Base-by-base conservation (phyloP, 306 rosid species). In the Glycine tomentella region DNA sequence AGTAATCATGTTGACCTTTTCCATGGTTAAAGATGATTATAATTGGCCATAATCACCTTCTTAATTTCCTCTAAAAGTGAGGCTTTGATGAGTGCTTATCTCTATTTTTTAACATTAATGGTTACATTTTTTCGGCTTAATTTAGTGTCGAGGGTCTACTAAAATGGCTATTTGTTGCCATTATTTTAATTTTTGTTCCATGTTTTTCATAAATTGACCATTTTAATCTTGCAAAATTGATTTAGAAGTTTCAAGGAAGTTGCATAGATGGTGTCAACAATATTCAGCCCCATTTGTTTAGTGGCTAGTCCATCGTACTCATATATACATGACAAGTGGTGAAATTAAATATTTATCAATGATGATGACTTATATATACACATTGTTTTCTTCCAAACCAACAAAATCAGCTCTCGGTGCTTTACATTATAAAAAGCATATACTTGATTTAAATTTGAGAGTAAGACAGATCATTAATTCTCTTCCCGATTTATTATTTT, bases 181-280 rank as follows among this genome's bases (percentile, higher is more conserved):
- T 84, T 74, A 25, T 25, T 25, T 25, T 25, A 25, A 25, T 49
- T 33, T 76, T 15, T 59, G 61, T 59, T 74, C 51, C 65, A 64
- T 48, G 48, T 20, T 53, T 38, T 15, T n/a, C 31, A 25, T 17
- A 9, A 50, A 78, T 82, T 82, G 81, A 74, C 82, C 63, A 72
- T 78, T 79, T 74, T 74, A 14, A 59, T 65, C 71, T 69, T 48
- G 59, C 79, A 79, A 78, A 73, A 42, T 57, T 74, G 53, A 69
- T 64, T 34, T 71, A 46, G 92, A 86, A 89, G 81, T 40, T 84
- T 89, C 90, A 84, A 50, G 83, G 92, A 86, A 84, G 81, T 9
- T 89, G 82, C 87, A 53, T 72, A 58, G 69, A 78, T 45, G 40
- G 76, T 85, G 87, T 82, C 84, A 79, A 46, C 84, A 79, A 46